Evolutionary conservation across 2,329 filamentous ascomycete species (phyloP), one percentile per base, ranked within the genome.

Genomic region (Ceratocystis eucalypticola): DNA sequence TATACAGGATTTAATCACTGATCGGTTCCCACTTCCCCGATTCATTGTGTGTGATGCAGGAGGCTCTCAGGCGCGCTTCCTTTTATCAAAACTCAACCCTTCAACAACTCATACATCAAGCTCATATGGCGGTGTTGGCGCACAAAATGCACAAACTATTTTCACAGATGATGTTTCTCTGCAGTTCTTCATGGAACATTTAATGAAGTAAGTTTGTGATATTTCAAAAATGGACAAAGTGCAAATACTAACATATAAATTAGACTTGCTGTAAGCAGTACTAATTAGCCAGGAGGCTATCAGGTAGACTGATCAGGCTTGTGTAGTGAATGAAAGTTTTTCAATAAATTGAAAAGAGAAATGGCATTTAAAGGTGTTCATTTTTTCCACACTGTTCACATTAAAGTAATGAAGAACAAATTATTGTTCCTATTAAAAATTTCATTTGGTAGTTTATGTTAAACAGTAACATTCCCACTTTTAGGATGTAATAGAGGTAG

Each of bases 21-120:
- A 99, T 72, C 89, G 94, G 63, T 99, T 99, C 80, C 94, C 94
- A n/a, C 84, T 99, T 4, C 94, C 94, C 22, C 89, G 94, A 68
- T 99, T 99, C 80, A 96, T 99, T 73, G 91, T 99, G 65, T 99
- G 94, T 73, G 94, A 99, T 74, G 92, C 93, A n/a, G 94, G 94
- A 70, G 94, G 94, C 65, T 97, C 94, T 0, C 94, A 99, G 75
- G 94, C 94, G 64, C 91, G 94, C 78, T 99, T 99, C 84, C 78
- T 99, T 67, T 81, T 99, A 57, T 96, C 91, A 50, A 99, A 99
- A 79, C 85, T 99, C 68, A 99, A 99, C 77, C 94, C 94, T 0
- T 96, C 90, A 1, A 99, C 94, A 3, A 99, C 94, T 15, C 94
- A 99, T 75, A 96, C 94, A 0, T 92, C 88, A 0, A 90, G 91